Evolutionary conservation across 2,329 filamentous ascomycete genomes (phyloP).

Genomic region (Cercospora berteroae): DNA sequence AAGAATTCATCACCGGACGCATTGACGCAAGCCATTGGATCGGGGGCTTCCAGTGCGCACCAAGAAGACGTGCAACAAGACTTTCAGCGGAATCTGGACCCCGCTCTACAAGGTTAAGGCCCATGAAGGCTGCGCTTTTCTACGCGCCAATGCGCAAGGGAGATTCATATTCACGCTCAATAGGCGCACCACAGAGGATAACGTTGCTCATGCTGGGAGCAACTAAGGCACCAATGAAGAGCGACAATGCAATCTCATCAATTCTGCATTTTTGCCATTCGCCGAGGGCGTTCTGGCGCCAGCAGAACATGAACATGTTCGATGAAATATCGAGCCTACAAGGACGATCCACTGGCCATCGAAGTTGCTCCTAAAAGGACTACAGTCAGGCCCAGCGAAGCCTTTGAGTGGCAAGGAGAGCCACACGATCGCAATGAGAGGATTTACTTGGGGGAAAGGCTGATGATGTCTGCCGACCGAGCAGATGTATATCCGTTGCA

Average conservation of each 20-base stretch:
- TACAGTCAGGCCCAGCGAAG: too few relatives aligned
- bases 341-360: too few relatives aligned
- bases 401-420: too few relatives aligned
- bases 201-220: neutral
- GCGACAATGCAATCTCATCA: neutral
- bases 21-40: neutral
- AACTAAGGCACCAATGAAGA: neutral
- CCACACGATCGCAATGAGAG: too few relatives aligned
- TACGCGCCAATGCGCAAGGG: neutral
- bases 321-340: too few relatives aligned
- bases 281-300: too few relatives aligned
- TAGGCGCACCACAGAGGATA: neutral
- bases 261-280: too few relatives aligned
- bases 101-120: neutral
- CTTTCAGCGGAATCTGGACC: neutral
- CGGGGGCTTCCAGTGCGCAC: neutral
- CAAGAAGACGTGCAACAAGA: neutral
- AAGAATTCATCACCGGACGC: neutral
- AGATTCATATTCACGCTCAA: neutral
- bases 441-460: too few relatives aligned
- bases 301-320: too few relatives aligned
- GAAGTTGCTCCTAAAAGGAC: too few relatives aligned
- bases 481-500: neutral
- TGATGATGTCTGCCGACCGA: neutral
- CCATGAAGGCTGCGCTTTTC: neutral